Evolutionary conservation across 768 basidiomycete genomes (phyloP), one percentile per base, ranked within the genome.

Genomic region (Lactarius pseudohatsudake): DNA sequence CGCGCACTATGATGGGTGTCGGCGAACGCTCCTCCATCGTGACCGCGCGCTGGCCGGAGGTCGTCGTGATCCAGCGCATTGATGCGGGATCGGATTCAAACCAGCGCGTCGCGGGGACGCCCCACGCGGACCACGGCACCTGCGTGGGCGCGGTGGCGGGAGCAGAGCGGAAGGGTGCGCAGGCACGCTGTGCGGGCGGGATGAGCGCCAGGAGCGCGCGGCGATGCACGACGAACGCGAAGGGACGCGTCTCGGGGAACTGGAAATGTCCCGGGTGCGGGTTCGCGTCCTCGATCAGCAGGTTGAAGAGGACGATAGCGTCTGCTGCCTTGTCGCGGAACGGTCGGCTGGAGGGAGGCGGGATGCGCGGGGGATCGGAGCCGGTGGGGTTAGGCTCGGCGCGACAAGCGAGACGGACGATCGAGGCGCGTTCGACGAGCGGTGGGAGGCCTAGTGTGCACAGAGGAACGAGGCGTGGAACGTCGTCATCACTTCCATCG

Each of bases 21-120:
- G 43, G 34, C 11, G 3, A 8, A 30, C 32, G 43, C 7, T 66
- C 63, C 15, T 65, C 64, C 57, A 65, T 61, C 9, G 56, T 57
- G 61, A 75, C 71, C 45, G 68, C 70, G 30, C 75, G 73, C 62
- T 76, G 75, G 11, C 75, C 75, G 28, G 73, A 73, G 4, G 74
- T 75, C 34, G 74, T 74, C 56, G 75, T 76, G 62, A 76, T 75
- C 75, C 75, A 76, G 11, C 72, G 72, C 50, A 69, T 70, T 15
- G 70, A 66, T 2, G 67, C 59, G 13, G 63, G 65, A 36, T 74
- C 72, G 56, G 64, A 65, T 20, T 70, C 65, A 56, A 75, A 75
- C 72, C 73, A 74, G 30, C 75, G 73, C 32, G 71, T 72, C 4
- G 47, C 57, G 0, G 62, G 26, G 32, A 70, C 64, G 15, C 75